phyloP scores from a whole-genome alignment of 2,329 filamentous ascomycete genomes.

The Calycina herbarum region DNA sequence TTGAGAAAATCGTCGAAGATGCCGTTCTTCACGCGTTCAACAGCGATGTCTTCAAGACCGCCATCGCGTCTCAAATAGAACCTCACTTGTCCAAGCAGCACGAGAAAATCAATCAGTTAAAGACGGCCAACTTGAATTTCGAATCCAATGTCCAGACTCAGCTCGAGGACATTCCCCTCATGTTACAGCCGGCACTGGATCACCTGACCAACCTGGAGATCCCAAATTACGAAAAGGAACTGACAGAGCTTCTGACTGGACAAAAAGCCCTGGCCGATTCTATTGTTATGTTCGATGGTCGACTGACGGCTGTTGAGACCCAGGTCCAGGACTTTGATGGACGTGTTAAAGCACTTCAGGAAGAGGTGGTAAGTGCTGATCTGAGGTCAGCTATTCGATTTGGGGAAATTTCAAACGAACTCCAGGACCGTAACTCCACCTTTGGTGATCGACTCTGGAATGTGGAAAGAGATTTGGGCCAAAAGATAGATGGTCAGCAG shows the following conservation, averaged over 20 bases:
- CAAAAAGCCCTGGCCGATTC: slow-evolving; percentile 19
- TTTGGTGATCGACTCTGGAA: slow-evolving; percentile 25
- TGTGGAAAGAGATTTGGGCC: slow-evolving; percentile 26
- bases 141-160: slow-evolving; percentile 24
- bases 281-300: slow-evolving; percentile 20
- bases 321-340: slow-evolving; percentile 22
- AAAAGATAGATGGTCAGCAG: slow-evolving; percentile 28
- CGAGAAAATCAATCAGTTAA: slow-evolving; percentile 29
- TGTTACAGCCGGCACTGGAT: slow-evolving; percentile 24
- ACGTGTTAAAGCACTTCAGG: slow-evolving; percentile 22
- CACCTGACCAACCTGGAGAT: slow-evolving; percentile 23
- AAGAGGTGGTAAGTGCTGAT: slow-evolving; percentile 24
- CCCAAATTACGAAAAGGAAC: slow-evolving; percentile 22
- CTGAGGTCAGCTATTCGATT: slow-evolving; percentile 28
- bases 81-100: slow-evolving; percentile 25
- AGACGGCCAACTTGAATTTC: slow-evolving; percentile 26
- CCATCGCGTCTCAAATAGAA: slow-evolving; percentile 27
- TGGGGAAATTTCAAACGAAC: slow-evolving; percentile 30
- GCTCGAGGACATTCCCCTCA: slow-evolving; percentile 18
- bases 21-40: slow-evolving; percentile 26
- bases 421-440: slow-evolving; percentile 29
- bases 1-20: slow-evolving; percentile 25
- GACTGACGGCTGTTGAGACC: slow-evolving; percentile 4
- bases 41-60: slow-evolving; percentile 26
- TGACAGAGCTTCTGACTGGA: slow-evolving; percentile 18